These are phyloP conservation scores for Globisporangium canariense DNA, from an alignment of 352 stramenopile species.

Conservation along the genomic window DNA sequence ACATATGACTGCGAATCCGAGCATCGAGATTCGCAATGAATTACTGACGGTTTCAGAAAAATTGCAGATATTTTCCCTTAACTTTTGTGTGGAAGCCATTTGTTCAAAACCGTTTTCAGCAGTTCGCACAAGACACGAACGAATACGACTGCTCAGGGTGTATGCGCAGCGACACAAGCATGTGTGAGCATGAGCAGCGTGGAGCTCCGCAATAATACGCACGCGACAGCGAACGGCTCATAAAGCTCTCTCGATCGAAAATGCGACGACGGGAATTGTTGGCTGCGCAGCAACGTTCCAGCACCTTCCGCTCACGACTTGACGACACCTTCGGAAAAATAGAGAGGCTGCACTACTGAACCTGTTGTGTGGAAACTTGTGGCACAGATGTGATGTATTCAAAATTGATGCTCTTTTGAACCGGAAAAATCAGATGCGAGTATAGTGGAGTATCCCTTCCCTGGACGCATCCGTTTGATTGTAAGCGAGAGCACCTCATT, in stretches of 20 bases:
- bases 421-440: not conserved
- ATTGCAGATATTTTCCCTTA: no score
- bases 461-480: no score
- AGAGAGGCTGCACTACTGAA: not conserved
- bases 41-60: no score
- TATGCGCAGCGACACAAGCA: no score
- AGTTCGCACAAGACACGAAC: no score
- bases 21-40: no score
- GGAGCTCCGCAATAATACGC: not conserved
- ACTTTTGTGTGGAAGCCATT: no score
- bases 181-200: not conserved
- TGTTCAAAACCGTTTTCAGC: no score
- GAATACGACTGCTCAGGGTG: no score
- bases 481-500: no score
- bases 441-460: not conserved
- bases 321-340: conserved; percentile 4
- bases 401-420: not conserved
- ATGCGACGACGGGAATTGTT: not conserved
- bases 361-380: not conserved
- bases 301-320: conserved; percentile 1
- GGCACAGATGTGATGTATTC: not conserved
- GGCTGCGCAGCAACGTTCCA: not conserved
- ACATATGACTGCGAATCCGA: no score
- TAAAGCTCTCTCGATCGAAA: not conserved
- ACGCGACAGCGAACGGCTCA: not conserved